A percentile compares a stretch with the other conserved stretches of the same genome.
Conservation (phyloP, 495 filamentous ascomycete species). For the Penicillium steckii region DNA sequence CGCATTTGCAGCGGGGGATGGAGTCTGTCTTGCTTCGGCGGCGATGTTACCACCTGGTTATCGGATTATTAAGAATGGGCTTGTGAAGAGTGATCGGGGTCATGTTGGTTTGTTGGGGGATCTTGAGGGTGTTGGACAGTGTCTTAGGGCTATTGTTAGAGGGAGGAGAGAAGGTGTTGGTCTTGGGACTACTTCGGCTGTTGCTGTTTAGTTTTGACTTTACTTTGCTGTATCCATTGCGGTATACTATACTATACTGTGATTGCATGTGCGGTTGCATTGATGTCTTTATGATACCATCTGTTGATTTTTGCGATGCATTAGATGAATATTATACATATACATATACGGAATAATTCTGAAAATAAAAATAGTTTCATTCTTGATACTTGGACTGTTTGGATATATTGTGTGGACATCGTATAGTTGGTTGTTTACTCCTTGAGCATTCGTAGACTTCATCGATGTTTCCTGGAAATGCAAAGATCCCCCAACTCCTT, state of each 20-base stretch:
- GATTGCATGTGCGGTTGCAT: constrained; percentile 3
- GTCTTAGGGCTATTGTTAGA: constrained; percentile 61
- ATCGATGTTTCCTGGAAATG: too few species aligned
- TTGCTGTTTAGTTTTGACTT: background rate
- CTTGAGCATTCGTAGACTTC: too few species aligned
- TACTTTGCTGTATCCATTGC: background rate
- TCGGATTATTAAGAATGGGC: constrained; percentile 63
- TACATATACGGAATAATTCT: too few species aligned
- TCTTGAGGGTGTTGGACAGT: constrained; percentile 75
- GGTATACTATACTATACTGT: too few species aligned
- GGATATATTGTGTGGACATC: too few species aligned
- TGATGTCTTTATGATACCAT: constrained; percentile 25
- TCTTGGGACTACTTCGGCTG: constrained; percentile 34
- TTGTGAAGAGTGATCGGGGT: constrained; percentile 76
- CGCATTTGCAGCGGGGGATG: constrained; percentile 84
- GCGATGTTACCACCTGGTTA: constrained; percentile 88
- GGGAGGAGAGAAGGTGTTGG: constrained; percentile 73
- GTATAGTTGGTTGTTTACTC: too few species aligned
- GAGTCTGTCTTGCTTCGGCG: constrained; percentile 80
- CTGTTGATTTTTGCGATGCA: too few species aligned
- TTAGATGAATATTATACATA: background rate
- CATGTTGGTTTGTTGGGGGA: constrained; percentile 87
- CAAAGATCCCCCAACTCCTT: too few species aligned
- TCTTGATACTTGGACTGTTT: too few species aligned
- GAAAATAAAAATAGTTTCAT: too few species aligned